phyloP scores from a whole-genome alignment of 192 early-diverging fungal species.

The Umbelopsis isabellina region DNA sequence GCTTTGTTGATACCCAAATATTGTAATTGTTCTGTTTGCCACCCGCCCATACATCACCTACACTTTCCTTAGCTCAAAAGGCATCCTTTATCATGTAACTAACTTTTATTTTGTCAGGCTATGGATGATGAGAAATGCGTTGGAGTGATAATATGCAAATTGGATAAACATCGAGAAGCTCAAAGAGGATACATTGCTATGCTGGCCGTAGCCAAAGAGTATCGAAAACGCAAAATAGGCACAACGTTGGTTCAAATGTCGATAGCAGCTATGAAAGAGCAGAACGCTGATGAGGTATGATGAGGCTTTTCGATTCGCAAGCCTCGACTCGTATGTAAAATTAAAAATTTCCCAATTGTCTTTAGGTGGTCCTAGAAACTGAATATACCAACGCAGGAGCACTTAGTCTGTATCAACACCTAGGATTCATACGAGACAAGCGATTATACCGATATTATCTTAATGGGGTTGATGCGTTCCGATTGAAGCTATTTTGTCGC shows the following conservation, averaged over 20 bases:
- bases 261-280: conserved; percentile 73
- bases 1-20: too few species aligned
- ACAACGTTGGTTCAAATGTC: conserved; percentile 73
- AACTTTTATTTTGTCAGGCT: conserved; percentile 41
- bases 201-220: conserved; percentile 87
- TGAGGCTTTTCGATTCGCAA: too few species aligned
- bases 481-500: conserved; percentile 74
- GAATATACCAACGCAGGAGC: conserved; percentile 87
- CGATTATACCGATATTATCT: conserved; percentile 90
- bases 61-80: background rate
- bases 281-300: conserved; percentile 81
- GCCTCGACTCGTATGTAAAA: background rate
- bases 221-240: conserved; percentile 82
- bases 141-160: conserved; percentile 88
- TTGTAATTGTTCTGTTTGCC: background rate
- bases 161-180: conserved; percentile 71
- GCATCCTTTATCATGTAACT: background rate
- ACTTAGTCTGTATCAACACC: conserved; percentile 80
- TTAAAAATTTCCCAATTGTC: background rate
- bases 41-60: background rate
- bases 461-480: conserved; percentile 90
- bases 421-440: conserved; percentile 96
- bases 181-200: conserved; percentile 97
- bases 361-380: conserved; percentile 84
- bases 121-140: conserved; percentile 66